Conservation (phyloP, 1,284 basidiomycete genomes). For the Boletus semigastroideus region DNA sequence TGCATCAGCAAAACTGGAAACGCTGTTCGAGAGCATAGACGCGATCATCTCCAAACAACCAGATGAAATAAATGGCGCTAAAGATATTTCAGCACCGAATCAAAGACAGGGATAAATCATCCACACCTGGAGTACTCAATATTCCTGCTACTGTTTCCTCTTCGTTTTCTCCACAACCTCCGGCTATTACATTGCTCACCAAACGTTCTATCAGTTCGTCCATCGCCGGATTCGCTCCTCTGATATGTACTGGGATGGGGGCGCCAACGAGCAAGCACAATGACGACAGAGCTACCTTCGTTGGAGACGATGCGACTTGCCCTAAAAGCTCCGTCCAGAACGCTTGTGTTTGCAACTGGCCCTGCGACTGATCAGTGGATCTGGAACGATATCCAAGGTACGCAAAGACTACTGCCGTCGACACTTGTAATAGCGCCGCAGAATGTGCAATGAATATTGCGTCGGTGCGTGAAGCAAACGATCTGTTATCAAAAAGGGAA, state of each 20-base stretch:
- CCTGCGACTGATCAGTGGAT: conserved; percentile 7
- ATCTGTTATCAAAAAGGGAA: conserved; percentile 39
- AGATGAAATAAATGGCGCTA: conserved; percentile 25
- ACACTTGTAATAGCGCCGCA: conserved; percentile 40
- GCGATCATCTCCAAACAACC: conserved; percentile 16
- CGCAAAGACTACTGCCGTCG: conserved; percentile 41
- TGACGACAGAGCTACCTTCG: conserved; percentile 9
- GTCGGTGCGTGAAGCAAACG: conserved; percentile 46
- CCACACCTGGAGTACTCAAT: conserved; percentile 20
- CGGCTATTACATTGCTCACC: conserved; percentile 9
- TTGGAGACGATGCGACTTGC: conserved; percentile 19
- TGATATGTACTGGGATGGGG: conserved; percentile 24
- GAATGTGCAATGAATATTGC: conserved; percentile 39
- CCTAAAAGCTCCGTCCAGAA: conserved; percentile 24
- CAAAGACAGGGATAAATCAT: neutral
- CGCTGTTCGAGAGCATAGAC: conserved; percentile 15
- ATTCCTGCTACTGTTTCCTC: conserved; percentile 6
- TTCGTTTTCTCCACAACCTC: neutral
- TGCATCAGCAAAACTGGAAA: conserved; percentile 15
- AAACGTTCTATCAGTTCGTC: conserved; percentile 19
- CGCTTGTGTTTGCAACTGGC: conserved; percentile 11
- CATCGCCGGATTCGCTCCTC: conserved; percentile 21
- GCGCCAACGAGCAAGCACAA: conserved; percentile 12
- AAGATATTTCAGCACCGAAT: neutral
- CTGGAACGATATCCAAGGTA: conserved; percentile 24